Base-by-base conservation (phyloP, 1,284 basidiomycete species). In the Psilocybe mexicana region DNA sequence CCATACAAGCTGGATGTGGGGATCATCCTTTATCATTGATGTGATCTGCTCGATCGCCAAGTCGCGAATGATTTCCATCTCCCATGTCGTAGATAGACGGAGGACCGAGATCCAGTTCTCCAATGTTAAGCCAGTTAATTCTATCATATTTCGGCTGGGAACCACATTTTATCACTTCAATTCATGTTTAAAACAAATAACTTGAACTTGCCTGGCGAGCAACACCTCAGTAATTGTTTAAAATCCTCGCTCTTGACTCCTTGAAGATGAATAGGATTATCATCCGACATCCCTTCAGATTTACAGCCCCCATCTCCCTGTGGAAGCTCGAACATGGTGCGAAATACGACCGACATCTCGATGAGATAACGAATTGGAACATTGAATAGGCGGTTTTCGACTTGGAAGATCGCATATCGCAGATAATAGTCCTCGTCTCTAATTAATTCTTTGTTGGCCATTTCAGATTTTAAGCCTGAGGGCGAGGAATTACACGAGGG, bases 351-450 rank as follows among this genome's bases (percentile, higher is more conserved):
- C 1, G 69, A 69, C 48, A 67, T 63, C 5, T 61, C 56, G 14
- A 59, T 35, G n/a, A 72, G 63, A 25, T 64, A 49, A 3, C 62
- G 52, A 24, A 61, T 60, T 2, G 67, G 69, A 4, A 72, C 57
- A 28, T 69, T 67, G 60, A 70, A 71, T 6, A 67, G 55, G 18
- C 51, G 55, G 33, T 65, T 61, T 48, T 69, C 69, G 11, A 67
- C 68, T 46, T 25, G 36, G 6, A 35, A 62, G 24, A 64, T 59
- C 6, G 51, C 53, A 38, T 54, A 2, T 3, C 25, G 23, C 5
- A 55, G 3, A 30, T 58, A 61, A 36, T 52, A 61, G 4, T 61
- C 57, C 11, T 58, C 57, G 28, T 61, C 60, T 8, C 35, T 43
- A 12, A n/a, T 12, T 26, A 18, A 24, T 44, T 44, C 43, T 40